Percentiles rank a stretch among this genome's conserved stretches.
Evolutionary conservation across 2,329 filamentous ascomycete genomes (phyloP).

Genomic region (Pseudogymnoascus sp.): DNA sequence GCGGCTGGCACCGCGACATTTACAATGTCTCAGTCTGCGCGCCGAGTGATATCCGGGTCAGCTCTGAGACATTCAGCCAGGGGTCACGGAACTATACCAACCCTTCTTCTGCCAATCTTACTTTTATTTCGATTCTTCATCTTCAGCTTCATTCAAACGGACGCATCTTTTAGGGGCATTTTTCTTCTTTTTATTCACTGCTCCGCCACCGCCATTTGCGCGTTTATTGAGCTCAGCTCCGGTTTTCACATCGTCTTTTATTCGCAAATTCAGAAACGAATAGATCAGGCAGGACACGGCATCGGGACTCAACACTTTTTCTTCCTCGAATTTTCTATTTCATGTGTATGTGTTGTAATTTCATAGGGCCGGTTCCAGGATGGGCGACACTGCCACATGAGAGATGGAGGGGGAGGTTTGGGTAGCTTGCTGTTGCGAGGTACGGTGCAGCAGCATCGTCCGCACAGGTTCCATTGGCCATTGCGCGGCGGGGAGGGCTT

Average conservation of each 20-base stretch:
- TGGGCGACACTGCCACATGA: background rate
- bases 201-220: background rate
- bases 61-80: background rate
- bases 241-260: background rate
- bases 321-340: background rate
- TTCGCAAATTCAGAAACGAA: conserved; percentile 3
- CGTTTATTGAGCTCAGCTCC: background rate
- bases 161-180: background rate
- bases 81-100: background rate
- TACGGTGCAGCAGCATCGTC: background rate
- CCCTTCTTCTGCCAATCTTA: conserved; percentile 7
- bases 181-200: background rate
- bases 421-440: background rate
- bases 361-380: conserved; percentile 2
- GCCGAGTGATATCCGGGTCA: background rate
- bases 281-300: background rate
- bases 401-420: background rate
- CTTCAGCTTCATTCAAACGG: conserved; percentile 1
- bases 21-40: background rate
- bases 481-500: background rate
- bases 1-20: conserved; percentile 3
- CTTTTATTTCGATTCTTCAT: background rate
- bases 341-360: conserved; percentile 1
- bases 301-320: background rate
- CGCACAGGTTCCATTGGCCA: background rate